These are phyloP conservation scores for Diutina scorzettiae DNA, from an alignment of 1,139 yeast genomes.

Conservation along the genomic window DNA sequence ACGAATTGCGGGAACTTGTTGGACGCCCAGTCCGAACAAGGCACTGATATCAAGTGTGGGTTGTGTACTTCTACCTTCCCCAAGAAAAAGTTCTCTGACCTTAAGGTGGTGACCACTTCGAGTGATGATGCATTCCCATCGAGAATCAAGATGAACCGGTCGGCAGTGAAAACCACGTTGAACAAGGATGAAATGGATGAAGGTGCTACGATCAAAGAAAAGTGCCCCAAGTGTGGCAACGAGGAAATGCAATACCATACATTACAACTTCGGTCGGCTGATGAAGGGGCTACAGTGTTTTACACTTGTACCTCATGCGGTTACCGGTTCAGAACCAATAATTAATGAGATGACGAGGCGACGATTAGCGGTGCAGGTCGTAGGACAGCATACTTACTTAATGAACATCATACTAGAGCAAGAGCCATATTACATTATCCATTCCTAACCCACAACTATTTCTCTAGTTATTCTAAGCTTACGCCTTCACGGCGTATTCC, in stretches of 20 bases:
- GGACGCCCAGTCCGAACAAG: slow-evolving; percentile 47
- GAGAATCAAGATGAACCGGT: slow-evolving; percentile 61
- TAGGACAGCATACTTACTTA: no score
- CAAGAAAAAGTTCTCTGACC: slow-evolving; percentile 50
- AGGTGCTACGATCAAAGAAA: slow-evolving; percentile 93
- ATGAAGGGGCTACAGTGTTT: slow-evolving; percentile 95
- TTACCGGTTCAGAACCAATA: slow-evolving; percentile 86
- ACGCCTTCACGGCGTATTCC: slow-evolving; percentile 47
- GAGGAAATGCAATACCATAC: slow-evolving; percentile 98
- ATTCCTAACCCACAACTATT: no score
- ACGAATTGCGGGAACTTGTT: slow-evolving; percentile 86
- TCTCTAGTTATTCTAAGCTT: no score
- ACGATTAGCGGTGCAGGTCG: no score
- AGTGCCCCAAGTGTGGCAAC: slow-evolving; percentile 94
- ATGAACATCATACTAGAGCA: no score
- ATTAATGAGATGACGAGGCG: no score
- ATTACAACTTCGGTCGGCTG: slow-evolving; percentile 91
- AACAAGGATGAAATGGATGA: slow-evolving; percentile 73
- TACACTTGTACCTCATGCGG: slow-evolving; percentile 93
- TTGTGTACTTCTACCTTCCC: slow-evolving; percentile 56
- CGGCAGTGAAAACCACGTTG: slow-evolving; percentile 80
- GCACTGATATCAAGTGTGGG: slow-evolving; percentile 40
- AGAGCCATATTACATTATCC: no score
- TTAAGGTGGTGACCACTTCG: slow-evolving; percentile 79
- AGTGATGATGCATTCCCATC: slow-evolving; percentile 92